Base-by-base conservation (phyloP, 805 yeast species). In the Metschnikowia continentalis region DNA sequence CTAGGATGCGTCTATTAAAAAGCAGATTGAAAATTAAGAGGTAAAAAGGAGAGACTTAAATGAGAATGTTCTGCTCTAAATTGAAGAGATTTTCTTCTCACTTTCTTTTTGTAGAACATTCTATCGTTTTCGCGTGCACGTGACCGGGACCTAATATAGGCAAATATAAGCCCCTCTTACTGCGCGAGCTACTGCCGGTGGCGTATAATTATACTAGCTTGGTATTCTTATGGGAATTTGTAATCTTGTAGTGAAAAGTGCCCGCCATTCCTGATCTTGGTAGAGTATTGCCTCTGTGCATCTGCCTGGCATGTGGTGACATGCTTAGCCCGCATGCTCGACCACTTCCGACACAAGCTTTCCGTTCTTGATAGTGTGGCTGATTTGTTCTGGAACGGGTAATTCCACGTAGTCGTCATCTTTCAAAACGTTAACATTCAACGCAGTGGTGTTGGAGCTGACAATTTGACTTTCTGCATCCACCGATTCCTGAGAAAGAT, bases 321-420 rank as follows among this genome's bases (percentile, higher is more conserved):
- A 20, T 30, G 36, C 11, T 40, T 44, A 88, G 54, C 91, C 94
- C 30, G 85, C 83, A 68, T 88, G 96, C 66, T 87, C 94, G 44
- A 89, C 96, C 56, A 90, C 85, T 54, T 79, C 76, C 58, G 88
- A 82, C 33, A 77, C 74, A 54, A 91, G 68, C 62, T 80, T 79
- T 30, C 92, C 94, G 42, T 70, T 67, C 48, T 70, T 74, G 54
- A 88, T 74, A 15, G 80, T 75, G 69, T 90, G 96, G 63, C 82
- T 81, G 69, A 94, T 79, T 73, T 94, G 99, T 70, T 94, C 99
- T 7, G 98, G 97, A 39, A 88, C 80, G 7, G 96, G 84, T 49
- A 82, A 72, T 69, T 94, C 99, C 48, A 76, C 80, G 69, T 79
- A 84, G 66, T 92, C 96, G 36, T 82, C 89, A 20, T 77, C 84